Conservation (phyloP, 805 yeast genomes). For the Candida patagonica region DNA sequence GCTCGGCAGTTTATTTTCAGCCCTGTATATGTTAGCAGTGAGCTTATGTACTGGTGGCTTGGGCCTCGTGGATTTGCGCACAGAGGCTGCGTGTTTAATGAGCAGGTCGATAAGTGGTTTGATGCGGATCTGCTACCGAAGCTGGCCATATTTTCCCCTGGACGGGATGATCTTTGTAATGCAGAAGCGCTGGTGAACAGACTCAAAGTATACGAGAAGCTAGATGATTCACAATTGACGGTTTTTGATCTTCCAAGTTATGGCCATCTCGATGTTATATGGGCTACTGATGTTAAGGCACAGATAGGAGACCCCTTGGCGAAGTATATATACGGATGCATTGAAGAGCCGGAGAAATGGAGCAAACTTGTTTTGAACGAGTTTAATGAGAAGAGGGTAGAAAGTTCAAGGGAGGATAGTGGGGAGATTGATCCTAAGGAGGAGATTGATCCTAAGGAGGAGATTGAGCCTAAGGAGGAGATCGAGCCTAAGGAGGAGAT, state of each 20-base stretch:
- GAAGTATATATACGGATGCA: conserved; percentile 21
- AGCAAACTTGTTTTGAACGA: too few relatives aligned
- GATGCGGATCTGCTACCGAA: conserved; percentile 40
- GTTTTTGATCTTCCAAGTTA: conserved; percentile 46
- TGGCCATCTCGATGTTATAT: conserved; percentile 82
- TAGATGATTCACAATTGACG: conserved; percentile 18
- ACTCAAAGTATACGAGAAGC: conserved; percentile 46
- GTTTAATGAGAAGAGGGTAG: too few relatives aligned
- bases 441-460: too few relatives aligned
- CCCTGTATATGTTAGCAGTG: conserved; percentile 72
- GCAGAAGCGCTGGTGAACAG: conserved; percentile 60
- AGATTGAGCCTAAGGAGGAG: too few relatives aligned
- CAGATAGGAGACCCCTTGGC: conserved; percentile 46
- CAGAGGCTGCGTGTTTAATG: conserved; percentile 46
- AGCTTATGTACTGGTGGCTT: conserved; percentile 91
- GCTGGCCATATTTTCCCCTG: conserved; percentile 61
- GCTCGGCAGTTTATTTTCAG: conserved; percentile 75
- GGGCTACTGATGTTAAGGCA: conserved; percentile 75
- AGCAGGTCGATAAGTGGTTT: conserved; percentile 34
- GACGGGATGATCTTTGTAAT: conserved; percentile 66
- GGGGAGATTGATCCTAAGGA: too few relatives aligned
- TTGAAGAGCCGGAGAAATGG: neutral
- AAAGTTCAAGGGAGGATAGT: too few relatives aligned
- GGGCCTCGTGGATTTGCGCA: conserved; percentile 41
- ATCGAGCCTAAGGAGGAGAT: too few relatives aligned